phyloP scores from a whole-genome alignment of 2,329 filamentous ascomycete genomes.

The Xylariaceae sp. region DNA sequence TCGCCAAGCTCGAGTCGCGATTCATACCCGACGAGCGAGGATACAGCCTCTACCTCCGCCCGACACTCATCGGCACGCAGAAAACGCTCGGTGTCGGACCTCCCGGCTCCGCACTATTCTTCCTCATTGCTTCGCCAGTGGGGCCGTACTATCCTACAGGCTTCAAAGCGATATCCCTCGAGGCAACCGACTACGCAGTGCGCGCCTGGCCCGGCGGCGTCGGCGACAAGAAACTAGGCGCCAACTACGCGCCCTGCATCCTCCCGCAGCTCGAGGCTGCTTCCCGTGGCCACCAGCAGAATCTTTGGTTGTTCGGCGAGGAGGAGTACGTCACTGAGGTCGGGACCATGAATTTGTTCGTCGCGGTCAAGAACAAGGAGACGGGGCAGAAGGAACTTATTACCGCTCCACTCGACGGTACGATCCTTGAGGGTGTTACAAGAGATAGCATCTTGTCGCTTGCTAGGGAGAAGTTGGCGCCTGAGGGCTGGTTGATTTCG shows the following conservation, averaged over 20 bases:
- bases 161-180: slow-evolving; percentile 94
- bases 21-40: slow-evolving; percentile 86
- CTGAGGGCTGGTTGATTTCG: slow-evolving; percentile 81
- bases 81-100: slow-evolving; percentile 87
- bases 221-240: slow-evolving; percentile 96
- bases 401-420: slow-evolving; percentile 94
- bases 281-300: slow-evolving; percentile 92
- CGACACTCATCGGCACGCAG: slow-evolving; percentile 97
- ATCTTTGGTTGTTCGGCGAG: slow-evolving; percentile 94
- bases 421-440: slow-evolving; percentile 92
- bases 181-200: slow-evolving; percentile 94
- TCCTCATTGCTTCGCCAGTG: slow-evolving; percentile 92
- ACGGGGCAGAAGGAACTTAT: slow-evolving; percentile 89
- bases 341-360: slow-evolving; percentile 98
- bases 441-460: slow-evolving; percentile 86
- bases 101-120: slow-evolving; percentile 89
- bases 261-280: slow-evolving; percentile 93
- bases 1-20: slow-evolving; percentile 77
- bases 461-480: slow-evolving; percentile 76
- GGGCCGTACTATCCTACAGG: slow-evolving; percentile 98
- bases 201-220: slow-evolving; percentile 97
- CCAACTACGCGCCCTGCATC: slow-evolving; percentile 99
- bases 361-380: slow-evolving; percentile 77
- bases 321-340: slow-evolving; percentile 97
- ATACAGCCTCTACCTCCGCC: slow-evolving; percentile 93